Evolutionary conservation across 495 filamentous ascomycete genomes (phyloP), one percentile per base, ranked within the genome.

Genomic region (Penicillium bovifimosum): DNA sequence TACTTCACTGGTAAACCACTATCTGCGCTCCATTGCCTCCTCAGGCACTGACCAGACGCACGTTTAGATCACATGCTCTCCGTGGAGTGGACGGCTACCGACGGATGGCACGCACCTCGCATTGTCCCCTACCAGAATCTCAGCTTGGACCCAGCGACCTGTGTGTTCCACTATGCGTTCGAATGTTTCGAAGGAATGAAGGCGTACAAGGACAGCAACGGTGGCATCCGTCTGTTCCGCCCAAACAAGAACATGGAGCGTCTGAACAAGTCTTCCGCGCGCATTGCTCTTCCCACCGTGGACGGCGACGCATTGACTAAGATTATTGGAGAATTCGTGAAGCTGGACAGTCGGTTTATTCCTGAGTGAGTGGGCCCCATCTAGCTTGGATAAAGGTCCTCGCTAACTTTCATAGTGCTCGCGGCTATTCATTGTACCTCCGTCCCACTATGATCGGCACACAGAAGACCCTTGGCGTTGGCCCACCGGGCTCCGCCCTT

Each of bases 101-200:
- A 84, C 43, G 87, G 87, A 60, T 98, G 93, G 93, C 78, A 84
- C 26, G 65, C 83, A 6, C 87, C 93, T 38, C 76, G 77, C 11
- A 96, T 98, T 60, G 81, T 79, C 17, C 93, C 93, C 13, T 97
- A 98, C 77, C 91, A 96, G 70, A 96, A 96, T 73, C 88, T 98
- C 58, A 89, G 86, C 47, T 83, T 98, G 50, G 95, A 97, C 69
- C 93, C 93, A 24, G 90, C 93, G 6, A 91, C 90, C 38, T 97
- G 91, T 75, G 93, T 96, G 39, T 91, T 98, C 74, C 93, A 98
- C 80, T 98, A 98, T 70, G 93, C 88, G 34, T 97, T 97, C 64
- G 87, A 91, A 67, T 89, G 85, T 67, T 98, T 98, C 73, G 93
- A 98, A 71, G 93, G 93, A 54, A 95, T 97, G 91, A 98, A 98